A percentile compares a stretch with the other conserved stretches of the same genome.
These are phyloP conservation scores for Mycocentrospora acerina DNA, from an alignment of 2,329 filamentous ascomycete genomes.

Conservation along the genomic window DNA sequence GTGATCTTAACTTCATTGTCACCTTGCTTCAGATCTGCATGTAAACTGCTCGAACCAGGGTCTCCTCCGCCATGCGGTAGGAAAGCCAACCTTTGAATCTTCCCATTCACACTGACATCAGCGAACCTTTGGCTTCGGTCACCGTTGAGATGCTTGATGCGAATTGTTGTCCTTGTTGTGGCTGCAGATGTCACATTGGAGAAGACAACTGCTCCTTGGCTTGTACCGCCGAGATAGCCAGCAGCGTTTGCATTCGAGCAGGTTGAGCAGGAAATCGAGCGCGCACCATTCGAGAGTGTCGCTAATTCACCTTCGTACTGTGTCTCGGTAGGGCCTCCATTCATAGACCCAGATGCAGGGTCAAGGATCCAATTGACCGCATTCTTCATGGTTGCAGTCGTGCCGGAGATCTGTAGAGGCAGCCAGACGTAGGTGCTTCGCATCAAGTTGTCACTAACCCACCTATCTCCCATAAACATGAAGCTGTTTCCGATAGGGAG, in stretches of 20 bases:
- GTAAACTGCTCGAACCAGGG: constrained; percentile 51
- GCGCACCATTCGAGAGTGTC: constrained; percentile 50
- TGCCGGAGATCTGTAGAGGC: constrained; percentile 57
- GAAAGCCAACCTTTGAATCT: constrained; percentile 55
- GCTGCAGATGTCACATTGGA: constrained; percentile 47
- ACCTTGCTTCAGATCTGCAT: constrained; percentile 52
- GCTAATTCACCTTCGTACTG: constrained; percentile 56
- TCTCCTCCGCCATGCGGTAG: constrained; percentile 52
- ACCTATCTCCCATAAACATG: constrained; percentile 69
- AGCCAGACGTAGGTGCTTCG: constrained; percentile 67
- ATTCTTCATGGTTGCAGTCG: constrained; percentile 53
- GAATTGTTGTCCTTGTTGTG: constrained; percentile 53
- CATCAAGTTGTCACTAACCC: constrained; percentile 61
- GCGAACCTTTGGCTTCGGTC: constrained; percentile 57
- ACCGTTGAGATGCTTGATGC: constrained; percentile 59
- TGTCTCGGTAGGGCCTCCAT: constrained; percentile 49
- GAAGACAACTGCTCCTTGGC: constrained; percentile 57
- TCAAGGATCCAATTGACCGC: constrained; percentile 58
- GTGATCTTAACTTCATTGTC: constrained; percentile 54
- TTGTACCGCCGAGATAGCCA: constrained; percentile 47
- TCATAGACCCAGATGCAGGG: constrained; percentile 47
- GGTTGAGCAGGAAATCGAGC: constrained; percentile 49
- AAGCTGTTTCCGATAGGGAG: constrained; percentile 49
- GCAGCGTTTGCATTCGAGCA: constrained; percentile 55
- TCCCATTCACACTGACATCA: constrained; percentile 59